Percentiles rank a stretch among this genome's conserved stretches.
Conservation (phyloP, 2,329 filamentous ascomycete species). For the Fusarium phyllophilum region DNA sequence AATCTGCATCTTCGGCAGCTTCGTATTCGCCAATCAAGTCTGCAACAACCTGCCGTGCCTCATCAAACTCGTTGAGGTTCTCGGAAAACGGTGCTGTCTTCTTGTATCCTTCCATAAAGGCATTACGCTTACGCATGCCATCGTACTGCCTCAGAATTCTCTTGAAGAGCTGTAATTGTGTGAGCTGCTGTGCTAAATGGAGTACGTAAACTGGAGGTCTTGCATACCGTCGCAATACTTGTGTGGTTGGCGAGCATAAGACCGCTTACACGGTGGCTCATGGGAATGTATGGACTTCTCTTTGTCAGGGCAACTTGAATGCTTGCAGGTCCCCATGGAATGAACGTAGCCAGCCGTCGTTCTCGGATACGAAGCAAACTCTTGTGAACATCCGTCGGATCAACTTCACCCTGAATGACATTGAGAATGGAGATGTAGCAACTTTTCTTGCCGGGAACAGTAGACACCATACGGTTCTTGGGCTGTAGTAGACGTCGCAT, state of each 20-base stretch:
- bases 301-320: conserved; percentile 98
- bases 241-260: conserved; percentile 99
- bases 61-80: conserved; percentile 93
- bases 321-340: conserved; percentile 96
- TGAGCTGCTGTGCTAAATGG: background rate
- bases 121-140: conserved; percentile 93
- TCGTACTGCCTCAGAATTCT: conserved; percentile 93
- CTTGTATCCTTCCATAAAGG: conserved; percentile 96
- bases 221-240: conserved; percentile 84
- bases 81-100: conserved; percentile 94
- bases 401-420: conserved; percentile 98
- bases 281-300: conserved; percentile 94
- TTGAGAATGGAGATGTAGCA: conserved; percentile 99
- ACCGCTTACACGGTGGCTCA: conserved; percentile 92
- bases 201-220: background rate
- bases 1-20: conserved; percentile 90
- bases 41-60: conserved; percentile 88
- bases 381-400: conserved; percentile 98
- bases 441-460: conserved; percentile 93
- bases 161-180: conserved; percentile 77
- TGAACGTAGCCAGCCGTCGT: conserved; percentile 92
- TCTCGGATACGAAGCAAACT: conserved; percentile 95
- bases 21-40: conserved; percentile 96
- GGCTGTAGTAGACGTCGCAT: conserved; percentile 96
- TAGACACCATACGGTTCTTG: conserved; percentile 99